phyloP scores from a whole-genome alignment of 108 stramenopile genomes.

The Cylindrotheca closterium region DNA sequence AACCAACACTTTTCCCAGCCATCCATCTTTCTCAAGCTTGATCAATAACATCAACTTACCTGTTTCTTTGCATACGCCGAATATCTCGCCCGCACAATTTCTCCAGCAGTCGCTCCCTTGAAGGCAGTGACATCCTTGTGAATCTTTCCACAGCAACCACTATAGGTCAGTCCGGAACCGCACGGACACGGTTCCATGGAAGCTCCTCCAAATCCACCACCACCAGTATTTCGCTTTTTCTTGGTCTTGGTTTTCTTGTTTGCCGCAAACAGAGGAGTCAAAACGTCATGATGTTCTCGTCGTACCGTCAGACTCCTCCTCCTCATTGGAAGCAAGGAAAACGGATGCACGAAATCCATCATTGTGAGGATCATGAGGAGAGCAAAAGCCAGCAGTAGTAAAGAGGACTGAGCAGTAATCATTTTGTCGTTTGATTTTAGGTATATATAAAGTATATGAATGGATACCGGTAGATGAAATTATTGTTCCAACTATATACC shows the following conservation, averaged over 20 bases:
- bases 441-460: too few relatives aligned
- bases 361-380: neutral
- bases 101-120: slow-evolving; percentile 48
- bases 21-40: too few relatives aligned
- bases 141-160: slow-evolving; percentile 59
- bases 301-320: too few relatives aligned
- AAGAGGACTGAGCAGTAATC: too few relatives aligned
- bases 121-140: slow-evolving; percentile 50
- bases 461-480: too few relatives aligned
- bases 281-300: neutral
- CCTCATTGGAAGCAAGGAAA: neutral
- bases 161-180: slow-evolving; percentile 49
- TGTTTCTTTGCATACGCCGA: slow-evolving; percentile 67
- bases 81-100: slow-evolving; percentile 69
- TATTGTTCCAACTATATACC: too few relatives aligned
- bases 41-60: neutral
- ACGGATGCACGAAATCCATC: neutral
- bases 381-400: neutral
- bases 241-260: slow-evolving; percentile 40
- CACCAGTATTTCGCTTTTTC: slow-evolving; percentile 21
- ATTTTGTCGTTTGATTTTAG: too few relatives aligned
- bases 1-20: too few relatives aligned
- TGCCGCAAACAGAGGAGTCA: slow-evolving; percentile 7
- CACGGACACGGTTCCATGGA: slow-evolving; percentile 68
- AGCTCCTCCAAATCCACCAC: slow-evolving; percentile 63